Evolutionary conservation across 306 rosid species (phyloP).

Genomic region (Quercus ilex): DNA sequence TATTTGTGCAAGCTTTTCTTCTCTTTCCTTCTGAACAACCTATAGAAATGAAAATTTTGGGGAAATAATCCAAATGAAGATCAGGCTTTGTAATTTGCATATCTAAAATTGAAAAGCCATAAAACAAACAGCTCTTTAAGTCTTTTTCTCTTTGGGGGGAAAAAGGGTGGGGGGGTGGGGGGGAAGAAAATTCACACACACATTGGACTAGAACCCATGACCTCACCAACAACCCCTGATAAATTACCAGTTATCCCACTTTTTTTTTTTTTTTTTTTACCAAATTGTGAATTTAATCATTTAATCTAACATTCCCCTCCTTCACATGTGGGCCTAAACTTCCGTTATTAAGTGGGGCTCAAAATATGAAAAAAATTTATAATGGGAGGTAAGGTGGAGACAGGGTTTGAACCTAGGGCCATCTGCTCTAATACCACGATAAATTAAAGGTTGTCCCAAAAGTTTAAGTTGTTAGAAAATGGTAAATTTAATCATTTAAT

Average conservation of each 20-base stretch:
- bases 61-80: constrained; percentile 18
- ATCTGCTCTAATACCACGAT: too few species aligned
- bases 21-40: constrained; percentile 94
- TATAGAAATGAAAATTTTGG: constrained; percentile 36
- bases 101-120: constrained; percentile 13
- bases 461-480: too few species aligned
- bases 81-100: background rate
- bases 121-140: background rate
- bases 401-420: too few species aligned
- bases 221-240: background rate
- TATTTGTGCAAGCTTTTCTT: constrained; percentile 77
- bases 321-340: too few species aligned
- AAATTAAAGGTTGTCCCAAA: too few species aligned
- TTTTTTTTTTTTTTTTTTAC: too few species aligned
- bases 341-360: too few species aligned
- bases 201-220: background rate
- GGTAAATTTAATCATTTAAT: too few species aligned
- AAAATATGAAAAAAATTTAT: background rate
- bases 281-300: background rate
- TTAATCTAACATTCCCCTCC: too few species aligned
- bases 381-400: too few species aligned
- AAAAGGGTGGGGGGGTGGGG: too few species aligned
- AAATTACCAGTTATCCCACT: background rate
- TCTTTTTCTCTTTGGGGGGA: background rate
- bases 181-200: background rate